Percentiles rank a stretch among this genome's conserved stretches.
phyloP scores from a whole-genome alignment of 2,329 filamentous ascomycete genomes.

The Raffaelea ambrosiae region DNA sequence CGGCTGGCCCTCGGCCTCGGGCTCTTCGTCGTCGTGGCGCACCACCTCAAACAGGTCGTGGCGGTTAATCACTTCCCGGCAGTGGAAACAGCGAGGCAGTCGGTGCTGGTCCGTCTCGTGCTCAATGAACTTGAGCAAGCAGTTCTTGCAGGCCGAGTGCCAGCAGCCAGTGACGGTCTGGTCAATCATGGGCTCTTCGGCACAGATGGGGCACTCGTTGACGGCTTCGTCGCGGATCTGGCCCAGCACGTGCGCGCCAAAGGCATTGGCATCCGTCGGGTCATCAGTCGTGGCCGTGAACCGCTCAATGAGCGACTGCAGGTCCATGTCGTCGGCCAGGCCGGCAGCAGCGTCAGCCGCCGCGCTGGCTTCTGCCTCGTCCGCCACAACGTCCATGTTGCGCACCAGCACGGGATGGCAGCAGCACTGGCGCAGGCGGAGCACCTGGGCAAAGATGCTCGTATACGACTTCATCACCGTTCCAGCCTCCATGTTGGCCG shows the following conservation, averaged over 20 bases:
- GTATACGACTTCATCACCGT: slow-evolving; percentile 94
- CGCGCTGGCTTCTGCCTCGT: slow-evolving; percentile 75
- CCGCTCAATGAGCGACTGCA: slow-evolving; percentile 73
- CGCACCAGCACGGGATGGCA: slow-evolving; percentile 87
- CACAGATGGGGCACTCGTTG: slow-evolving; percentile 88
- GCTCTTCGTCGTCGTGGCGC: slow-evolving; percentile 55
- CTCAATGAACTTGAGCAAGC: slow-evolving; percentile 80
- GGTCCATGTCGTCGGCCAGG: slow-evolving; percentile 90
- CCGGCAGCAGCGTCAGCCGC: slow-evolving; percentile 72
- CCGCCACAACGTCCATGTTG: slow-evolving; percentile 74
- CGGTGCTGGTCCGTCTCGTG: slow-evolving; percentile 73
- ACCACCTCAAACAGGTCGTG: slow-evolving; percentile 91
- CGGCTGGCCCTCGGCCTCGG: slow-evolving; percentile 30
- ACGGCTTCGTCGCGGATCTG: slow-evolving; percentile 87
- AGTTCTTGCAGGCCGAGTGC: slow-evolving; percentile 95
- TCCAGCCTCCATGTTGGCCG: slow-evolving; percentile 79
- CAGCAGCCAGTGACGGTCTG: slow-evolving; percentile 94
- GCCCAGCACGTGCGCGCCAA: slow-evolving; percentile 77
- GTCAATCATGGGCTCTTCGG: slow-evolving; percentile 91
- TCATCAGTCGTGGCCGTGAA: slow-evolving; percentile 66
- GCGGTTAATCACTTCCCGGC: slow-evolving; percentile 70
- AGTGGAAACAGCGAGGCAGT: slow-evolving; percentile 79
- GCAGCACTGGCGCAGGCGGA: slow-evolving; percentile 86
- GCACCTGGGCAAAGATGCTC: slow-evolving; percentile 92
- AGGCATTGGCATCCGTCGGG: slow-evolving; percentile 56